Conservation (phyloP, 2,329 filamentous ascomycete genomes). For the Ophiostoma quercus region DNA sequence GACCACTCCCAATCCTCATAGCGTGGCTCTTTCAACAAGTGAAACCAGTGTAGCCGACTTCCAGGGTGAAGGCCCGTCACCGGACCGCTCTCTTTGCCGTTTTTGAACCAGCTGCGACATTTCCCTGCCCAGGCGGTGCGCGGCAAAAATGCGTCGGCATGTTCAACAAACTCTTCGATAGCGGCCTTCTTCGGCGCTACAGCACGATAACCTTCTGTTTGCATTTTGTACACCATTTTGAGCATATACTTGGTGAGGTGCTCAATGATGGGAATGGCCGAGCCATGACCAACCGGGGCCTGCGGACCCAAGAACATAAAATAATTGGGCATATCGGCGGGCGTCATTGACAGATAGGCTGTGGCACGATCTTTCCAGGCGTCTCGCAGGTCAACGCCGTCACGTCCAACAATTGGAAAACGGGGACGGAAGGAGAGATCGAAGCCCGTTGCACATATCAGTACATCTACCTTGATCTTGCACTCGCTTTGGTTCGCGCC, state of each 20-base stretch:
- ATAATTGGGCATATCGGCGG: constrained; percentile 26
- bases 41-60: constrained; percentile 28
- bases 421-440: constrained; percentile 31
- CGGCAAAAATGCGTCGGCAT: constrained; percentile 33
- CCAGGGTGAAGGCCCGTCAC: constrained; percentile 26
- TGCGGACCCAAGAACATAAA: constrained; percentile 29
- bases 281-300: constrained; percentile 27
- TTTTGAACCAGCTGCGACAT: constrained; percentile 33
- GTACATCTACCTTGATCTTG: constrained; percentile 31
- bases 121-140: constrained; percentile 33
- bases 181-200: constrained; percentile 22
- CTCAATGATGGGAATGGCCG: constrained; percentile 30
- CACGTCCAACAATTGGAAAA: constrained; percentile 32
- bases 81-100: constrained; percentile 23
- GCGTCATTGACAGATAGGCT: constrained; percentile 25
- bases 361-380: constrained; percentile 27
- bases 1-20: constrained; percentile 27
- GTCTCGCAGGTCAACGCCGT: constrained; percentile 22
- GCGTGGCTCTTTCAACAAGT: constrained; percentile 22
- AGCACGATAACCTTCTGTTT: constrained; percentile 33
- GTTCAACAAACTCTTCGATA: constrained; percentile 31
- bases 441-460: constrained; percentile 40
- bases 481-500: constrained; percentile 27
- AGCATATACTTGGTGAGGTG: constrained; percentile 34
- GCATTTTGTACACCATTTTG: constrained; percentile 29